Evolutionary conservation across 139 green algal species (phyloP), one percentile per base, ranked within the genome.

Genomic region (Asterochloris sp.): DNA sequence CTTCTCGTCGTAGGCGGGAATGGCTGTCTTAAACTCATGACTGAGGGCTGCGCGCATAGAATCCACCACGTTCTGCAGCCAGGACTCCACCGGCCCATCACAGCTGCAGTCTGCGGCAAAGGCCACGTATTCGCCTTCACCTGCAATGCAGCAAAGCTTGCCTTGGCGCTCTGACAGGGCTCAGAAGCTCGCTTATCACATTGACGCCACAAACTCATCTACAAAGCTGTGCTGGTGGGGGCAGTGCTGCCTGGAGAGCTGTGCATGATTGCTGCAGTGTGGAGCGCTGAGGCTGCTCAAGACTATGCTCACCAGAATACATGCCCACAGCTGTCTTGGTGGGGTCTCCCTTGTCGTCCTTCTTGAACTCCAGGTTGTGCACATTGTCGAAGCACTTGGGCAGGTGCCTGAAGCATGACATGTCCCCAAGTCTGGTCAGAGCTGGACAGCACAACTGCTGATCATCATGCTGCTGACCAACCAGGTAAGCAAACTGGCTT

Each of bases 371-470:
- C 26, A 98, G 90, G 83, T 94, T 96, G 88, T 96, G 90, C 62
- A 97, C 83, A 87, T 96, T 98, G 89, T 98, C 95, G 87, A 98
- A 98, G 86, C 81, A 91, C 89, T 98, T 98, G 78, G 92, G 89
- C 78, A 98, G 88, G 85, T 98, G 95, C 63, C 84, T 88, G 81
- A 47, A 69, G 27, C 24, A 54, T 62, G 26, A 54, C 38, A 54
- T 6, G 38, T 54, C 38, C 38, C 38, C 38, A 54, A 54, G 38
- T 54, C 38, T 54, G 38, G 38, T 6, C 38, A 54, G 38, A 54
- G 38, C 38, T 54, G 38, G 38, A 54, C 38, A 54, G 6, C 38
- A 54, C 38, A 54, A 54, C 38, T 54, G 38, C 38, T 54, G 38
- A 54, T 54, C 38, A 54, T 54, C 38, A 54, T 10, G 38, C 38